Base-by-base conservation (phyloP, 2,329 filamentous ascomycete genomes). In the Aspergillus glaucus region DNA sequence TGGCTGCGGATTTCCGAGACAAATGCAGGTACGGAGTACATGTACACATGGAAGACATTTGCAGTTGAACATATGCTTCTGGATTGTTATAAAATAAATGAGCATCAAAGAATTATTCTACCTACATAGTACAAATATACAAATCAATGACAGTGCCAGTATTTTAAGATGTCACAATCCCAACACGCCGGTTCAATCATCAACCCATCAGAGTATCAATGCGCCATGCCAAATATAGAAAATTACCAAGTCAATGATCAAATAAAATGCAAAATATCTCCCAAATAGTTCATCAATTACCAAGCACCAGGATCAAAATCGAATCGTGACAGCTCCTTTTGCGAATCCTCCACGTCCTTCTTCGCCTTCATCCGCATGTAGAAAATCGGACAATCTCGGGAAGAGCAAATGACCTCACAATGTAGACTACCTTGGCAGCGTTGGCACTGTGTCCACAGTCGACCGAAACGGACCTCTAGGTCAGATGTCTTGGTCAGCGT, bases 331-430 rank as follows among this genome's bases (percentile, higher is more conserved):
- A 98, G 70, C 69, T 98, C 93, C 73, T 89, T 94, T 49, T 91
- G 89, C 1, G 85, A 86, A 73, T 98, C 93, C 69, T 97, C 92
- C 36, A 97, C 84, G 67, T 98, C 93, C 77, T 98, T 98, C 80
- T 96, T 95, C 28, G 92, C 92, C 79, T 98, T 98, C 93, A 98
- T 98, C 4, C 93, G 84, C 93, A 98, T 98, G 70, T 98, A 98
- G 71, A 98, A 98, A 63, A 98, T 98, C 1, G 93, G 93, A 66
- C 93, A 98, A 75, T 98, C 93, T 68, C 90, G 87, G 67, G 86
- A 92, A 54, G 86, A 91, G 75, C 93, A 98, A 59, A 98, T 97
- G 47, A 98, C 94, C 70, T 98, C 93, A 68, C 89, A 93, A 73
- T 98, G 93, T 80, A 98, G 87, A 74, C 90, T 96, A 47, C 91